Conservation (phyloP, 2,329 filamentous ascomycete genomes). For the Talaromyces sp. region DNA sequence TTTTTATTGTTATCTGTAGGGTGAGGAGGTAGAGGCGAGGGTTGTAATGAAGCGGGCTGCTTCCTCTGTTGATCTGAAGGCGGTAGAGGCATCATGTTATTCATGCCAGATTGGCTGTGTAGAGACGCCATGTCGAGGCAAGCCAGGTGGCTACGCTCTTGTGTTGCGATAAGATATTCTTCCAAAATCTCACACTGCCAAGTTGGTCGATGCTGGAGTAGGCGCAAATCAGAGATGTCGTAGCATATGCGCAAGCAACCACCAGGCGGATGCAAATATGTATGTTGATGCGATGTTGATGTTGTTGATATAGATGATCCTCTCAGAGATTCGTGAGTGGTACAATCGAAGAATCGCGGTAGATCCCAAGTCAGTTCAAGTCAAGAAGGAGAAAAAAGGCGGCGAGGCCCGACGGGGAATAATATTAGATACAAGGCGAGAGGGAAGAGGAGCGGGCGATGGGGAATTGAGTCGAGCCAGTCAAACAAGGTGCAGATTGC, state of each 20-base stretch:
- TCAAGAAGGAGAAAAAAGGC: constrained; percentile 10
- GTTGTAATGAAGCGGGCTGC: constrained; percentile 42
- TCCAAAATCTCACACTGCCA: not conserved
- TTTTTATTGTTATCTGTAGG: constrained; percentile 42
- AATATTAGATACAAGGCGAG: constrained; percentile 11
- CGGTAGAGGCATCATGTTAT: constrained; percentile 36
- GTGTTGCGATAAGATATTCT: not conserved
- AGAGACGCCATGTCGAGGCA: constrained; percentile 34
- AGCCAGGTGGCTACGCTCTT: constrained; percentile 1
- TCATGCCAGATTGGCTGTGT: constrained; percentile 46
- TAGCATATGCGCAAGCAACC: constrained; percentile 1
- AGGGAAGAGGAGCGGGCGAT: constrained; percentile 7
- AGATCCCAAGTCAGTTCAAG: not conserved
- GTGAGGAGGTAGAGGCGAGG: constrained; percentile 49
- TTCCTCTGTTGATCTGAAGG: not conserved
- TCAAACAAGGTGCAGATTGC: not conserved
- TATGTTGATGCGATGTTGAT: not conserved
- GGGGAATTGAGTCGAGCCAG: not conserved
- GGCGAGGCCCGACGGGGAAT: constrained; percentile 14
- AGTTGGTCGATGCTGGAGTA: not conserved
- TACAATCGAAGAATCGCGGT: not conserved
- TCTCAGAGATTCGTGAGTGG: not conserved
- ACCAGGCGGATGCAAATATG: not conserved
- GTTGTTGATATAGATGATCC: not conserved
- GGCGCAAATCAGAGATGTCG: not conserved